These are phyloP conservation scores for Trichoderma citrinoviride DNA, from an alignment of 2,329 filamentous ascomycete genomes.

Conservation along the genomic window DNA sequence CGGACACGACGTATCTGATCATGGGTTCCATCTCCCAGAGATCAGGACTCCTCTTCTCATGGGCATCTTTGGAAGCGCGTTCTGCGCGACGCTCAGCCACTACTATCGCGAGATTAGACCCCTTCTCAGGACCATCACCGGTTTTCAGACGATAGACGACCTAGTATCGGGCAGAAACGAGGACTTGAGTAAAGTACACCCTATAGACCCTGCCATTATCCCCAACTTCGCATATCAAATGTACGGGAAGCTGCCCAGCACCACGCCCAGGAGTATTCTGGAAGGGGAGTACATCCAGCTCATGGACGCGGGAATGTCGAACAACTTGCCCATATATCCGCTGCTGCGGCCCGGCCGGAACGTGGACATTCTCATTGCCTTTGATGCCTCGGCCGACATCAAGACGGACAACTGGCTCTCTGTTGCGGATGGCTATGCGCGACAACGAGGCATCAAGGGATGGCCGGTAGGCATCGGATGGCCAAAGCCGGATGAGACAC, in stretches of 20 bases:
- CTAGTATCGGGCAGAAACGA: conserved; percentile 80
- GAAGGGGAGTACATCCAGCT: conserved; percentile 69
- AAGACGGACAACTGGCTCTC: conserved; percentile 95
- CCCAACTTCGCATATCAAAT: conserved; percentile 88
- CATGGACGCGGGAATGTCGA: conserved; percentile 99
- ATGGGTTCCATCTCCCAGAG: conserved; percentile 74
- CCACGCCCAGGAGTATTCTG: conserved; percentile 75
- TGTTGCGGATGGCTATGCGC: conserved; percentile 88
- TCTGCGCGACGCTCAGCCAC: conserved; percentile 91
- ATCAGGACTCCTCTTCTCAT: conserved; percentile 78
- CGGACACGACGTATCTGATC: conserved; percentile 57
- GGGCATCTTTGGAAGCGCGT: conserved; percentile 95
- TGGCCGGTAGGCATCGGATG: conserved; percentile 96
- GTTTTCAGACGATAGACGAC: conserved; percentile 74
- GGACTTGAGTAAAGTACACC: conserved; percentile 87
- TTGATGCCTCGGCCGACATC: conserved; percentile 92
- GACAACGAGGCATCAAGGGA: conserved; percentile 84
- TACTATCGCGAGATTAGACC: conserved; percentile 96
- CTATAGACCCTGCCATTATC: conserved; percentile 85
- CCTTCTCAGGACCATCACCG: conserved; percentile 68
- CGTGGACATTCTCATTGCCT: conserved; percentile 86
- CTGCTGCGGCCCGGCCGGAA: conserved; percentile 83
- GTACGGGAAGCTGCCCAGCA: conserved; percentile 68
- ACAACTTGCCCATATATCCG: conserved; percentile 95
- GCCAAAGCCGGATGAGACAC: conserved; percentile 63